Percentiles rank a stretch among this genome's conserved stretches.
Evolutionary conservation across 2,329 filamentous ascomycete species (phyloP).

Genomic region (Pseudocercospora musae): DNA sequence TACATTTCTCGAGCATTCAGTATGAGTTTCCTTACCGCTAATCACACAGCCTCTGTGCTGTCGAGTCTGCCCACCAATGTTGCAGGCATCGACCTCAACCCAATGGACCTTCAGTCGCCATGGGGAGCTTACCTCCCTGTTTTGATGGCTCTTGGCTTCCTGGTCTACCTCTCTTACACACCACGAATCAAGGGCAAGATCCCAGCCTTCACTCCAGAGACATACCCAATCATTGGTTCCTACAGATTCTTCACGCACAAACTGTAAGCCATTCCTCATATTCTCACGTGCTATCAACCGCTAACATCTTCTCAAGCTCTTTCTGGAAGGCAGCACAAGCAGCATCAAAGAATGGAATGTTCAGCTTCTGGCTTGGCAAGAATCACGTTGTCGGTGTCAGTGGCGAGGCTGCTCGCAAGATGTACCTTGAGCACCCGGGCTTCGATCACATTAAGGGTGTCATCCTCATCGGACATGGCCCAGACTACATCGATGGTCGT

Average conservation of each 20-base stretch:
- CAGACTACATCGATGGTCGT: conserved; percentile 9
- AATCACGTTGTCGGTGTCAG: conserved; percentile 14
- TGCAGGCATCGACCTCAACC: not conserved
- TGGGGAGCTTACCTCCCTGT: not conserved
- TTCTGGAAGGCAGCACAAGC: conserved; percentile 7
- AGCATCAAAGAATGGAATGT: conserved; percentile 14
- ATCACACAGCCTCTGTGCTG: not conserved
- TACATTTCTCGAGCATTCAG: not conserved
- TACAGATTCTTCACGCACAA: conserved; percentile 5
- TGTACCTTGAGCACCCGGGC: conserved; percentile 11
- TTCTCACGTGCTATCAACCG: not conserved
- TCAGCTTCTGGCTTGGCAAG: conserved; percentile 19
- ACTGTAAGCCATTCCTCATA: not conserved
- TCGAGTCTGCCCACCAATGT: not conserved
- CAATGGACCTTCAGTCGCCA: not conserved
- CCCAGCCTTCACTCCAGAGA: conserved; percentile 12
- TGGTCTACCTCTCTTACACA: not conserved
- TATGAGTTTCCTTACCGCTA: conserved; percentile 1
- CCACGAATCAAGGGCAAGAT: conserved; percentile 5
- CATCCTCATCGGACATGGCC: conserved; percentile 11
- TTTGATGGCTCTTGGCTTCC: not conserved
- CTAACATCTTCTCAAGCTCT: not conserved
- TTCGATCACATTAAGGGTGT: conserved; percentile 12
- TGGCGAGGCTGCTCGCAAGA: conserved; percentile 13
- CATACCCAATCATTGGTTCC: conserved; percentile 11